These are phyloP conservation scores for Abelmoschus esculentus DNA, from an alignment of 345 rosid species.

Conservation along the genomic window DNA sequence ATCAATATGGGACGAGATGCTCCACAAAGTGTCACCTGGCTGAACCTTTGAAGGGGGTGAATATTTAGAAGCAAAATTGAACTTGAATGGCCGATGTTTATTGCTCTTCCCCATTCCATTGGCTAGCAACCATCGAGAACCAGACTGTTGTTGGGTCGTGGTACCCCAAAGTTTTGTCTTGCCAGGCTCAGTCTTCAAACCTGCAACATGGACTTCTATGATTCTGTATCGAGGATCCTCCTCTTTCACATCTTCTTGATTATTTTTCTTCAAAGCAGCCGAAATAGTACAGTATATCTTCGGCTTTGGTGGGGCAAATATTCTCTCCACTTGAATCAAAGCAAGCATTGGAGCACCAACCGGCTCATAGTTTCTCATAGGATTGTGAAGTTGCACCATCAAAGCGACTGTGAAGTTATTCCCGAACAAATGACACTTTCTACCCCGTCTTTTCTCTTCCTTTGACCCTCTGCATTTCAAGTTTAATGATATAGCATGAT, in stretches of 20 bases:
- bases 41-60: conserved; percentile 30
- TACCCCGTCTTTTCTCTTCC: conserved; percentile 61
- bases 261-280: conserved; percentile 35
- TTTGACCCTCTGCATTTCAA: conserved; percentile 54
- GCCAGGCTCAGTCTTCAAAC: conserved; percentile 58
- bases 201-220: conserved; percentile 78
- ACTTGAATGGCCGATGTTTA: conserved; percentile 47
- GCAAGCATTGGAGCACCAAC: conserved; percentile 97
- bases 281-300: conserved; percentile 62
- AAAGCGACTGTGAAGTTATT: conserved; percentile 86
- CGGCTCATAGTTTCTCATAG: conserved; percentile 71
- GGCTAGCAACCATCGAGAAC: conserved; percentile 88
- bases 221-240: conserved; percentile 51
- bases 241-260: conserved; percentile 18
- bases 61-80: conserved; percentile 39
- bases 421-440: conserved; percentile 74
- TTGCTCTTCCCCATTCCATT: conserved; percentile 91
- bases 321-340: conserved; percentile 88
- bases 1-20: conserved; percentile 55
- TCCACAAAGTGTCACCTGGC: conserved; percentile 72
- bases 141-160: conserved; percentile 67
- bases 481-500: conserved; percentile 73
- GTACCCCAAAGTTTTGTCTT: conserved; percentile 72
- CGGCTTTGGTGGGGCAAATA: conserved; percentile 78
- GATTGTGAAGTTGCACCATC: conserved; percentile 86